Conservation (phyloP, 2,329 filamentous ascomycete genomes). For the Torrubiella hemipterigena region DNA sequence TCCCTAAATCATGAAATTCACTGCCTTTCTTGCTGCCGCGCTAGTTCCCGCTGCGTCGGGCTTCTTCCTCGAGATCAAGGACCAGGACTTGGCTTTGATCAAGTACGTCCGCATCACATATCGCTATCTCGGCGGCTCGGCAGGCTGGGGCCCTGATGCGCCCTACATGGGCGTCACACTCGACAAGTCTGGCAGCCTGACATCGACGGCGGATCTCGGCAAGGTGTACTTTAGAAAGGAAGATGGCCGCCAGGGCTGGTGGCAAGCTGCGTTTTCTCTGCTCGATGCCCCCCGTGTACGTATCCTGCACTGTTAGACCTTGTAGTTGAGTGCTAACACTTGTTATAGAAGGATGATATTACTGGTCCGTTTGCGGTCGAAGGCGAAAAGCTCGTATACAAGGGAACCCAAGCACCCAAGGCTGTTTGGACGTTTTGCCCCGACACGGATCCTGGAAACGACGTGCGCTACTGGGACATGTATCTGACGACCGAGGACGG, state of each 20-base stretch:
- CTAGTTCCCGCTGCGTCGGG: conserved; percentile 2
- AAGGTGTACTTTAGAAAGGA: conserved; percentile 5
- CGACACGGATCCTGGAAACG: background rate
- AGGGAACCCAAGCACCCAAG: background rate
- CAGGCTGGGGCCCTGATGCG: conserved; percentile 2
- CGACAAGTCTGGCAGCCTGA: conserved; percentile 1
- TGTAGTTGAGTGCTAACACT: background rate
- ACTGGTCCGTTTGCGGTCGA: conserved; percentile 4
- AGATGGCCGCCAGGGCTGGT: conserved; percentile 5
- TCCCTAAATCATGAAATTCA: conserved; percentile 2
- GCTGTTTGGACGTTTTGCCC: background rate
- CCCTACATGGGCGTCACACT: conserved; percentile 5
- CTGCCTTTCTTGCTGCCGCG: background rate
- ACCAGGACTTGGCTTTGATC: conserved; percentile 2
- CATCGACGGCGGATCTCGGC: conserved; percentile 5
- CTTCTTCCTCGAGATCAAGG: conserved; percentile 6
- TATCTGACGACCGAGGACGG: background rate
- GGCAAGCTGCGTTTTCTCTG: conserved; percentile 3
- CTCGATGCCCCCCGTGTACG: conserved; percentile 3
- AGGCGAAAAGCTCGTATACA: conserved; percentile 2
- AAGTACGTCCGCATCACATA: conserved; percentile 4
- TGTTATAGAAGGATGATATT: conserved; percentile 2
- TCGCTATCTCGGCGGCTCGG: conserved; percentile 5
- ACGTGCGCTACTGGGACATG: background rate
- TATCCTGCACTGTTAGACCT: background rate